Conservation (phyloP, 371 early-diverging fungal genomes). For the Apophysomyces elegans region DNA sequence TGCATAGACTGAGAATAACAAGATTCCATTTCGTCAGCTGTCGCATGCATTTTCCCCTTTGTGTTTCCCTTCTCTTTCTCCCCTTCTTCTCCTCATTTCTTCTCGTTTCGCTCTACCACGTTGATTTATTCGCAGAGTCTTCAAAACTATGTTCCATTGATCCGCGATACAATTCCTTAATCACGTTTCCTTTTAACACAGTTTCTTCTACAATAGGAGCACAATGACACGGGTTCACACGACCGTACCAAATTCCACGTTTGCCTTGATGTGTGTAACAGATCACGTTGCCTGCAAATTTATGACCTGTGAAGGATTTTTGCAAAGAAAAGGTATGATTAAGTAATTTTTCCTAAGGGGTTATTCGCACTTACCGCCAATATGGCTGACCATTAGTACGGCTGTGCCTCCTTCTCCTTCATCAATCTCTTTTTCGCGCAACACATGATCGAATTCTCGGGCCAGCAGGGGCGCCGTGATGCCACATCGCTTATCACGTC, state of each 20-base stretch:
- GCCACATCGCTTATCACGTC: constrained; percentile 84
- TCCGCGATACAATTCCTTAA: constrained; percentile 67
- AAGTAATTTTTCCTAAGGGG: neutral
- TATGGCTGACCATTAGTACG: constrained; percentile 70
- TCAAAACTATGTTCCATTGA: constrained; percentile 61
- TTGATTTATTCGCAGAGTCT: constrained; percentile 11
- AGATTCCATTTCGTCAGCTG: neutral
- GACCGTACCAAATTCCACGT: constrained; percentile 71
- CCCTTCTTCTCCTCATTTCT: neutral
- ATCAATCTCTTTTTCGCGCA: constrained; percentile 63
- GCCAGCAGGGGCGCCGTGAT: constrained; percentile 74
- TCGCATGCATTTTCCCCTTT: neutral
- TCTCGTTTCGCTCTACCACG: neutral
- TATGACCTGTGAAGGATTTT: constrained; percentile 58
- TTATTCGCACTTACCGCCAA: constrained; percentile 61
- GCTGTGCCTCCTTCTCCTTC: constrained; percentile 49
- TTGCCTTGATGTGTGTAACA: constrained; percentile 59
- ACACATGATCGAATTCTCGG: constrained; percentile 65
- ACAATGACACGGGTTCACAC: constrained; percentile 66
- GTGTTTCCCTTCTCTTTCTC: neutral
- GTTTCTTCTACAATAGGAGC: constrained; percentile 62
- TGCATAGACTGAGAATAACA: too few relatives aligned
- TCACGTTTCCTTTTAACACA: constrained; percentile 56
- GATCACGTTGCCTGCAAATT: constrained; percentile 81
- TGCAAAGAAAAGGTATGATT: neutral